These are phyloP conservation scores for Backusella australiensis DNA, from an alignment of 192 early-diverging fungal species.

Conservation along the genomic window DNA sequence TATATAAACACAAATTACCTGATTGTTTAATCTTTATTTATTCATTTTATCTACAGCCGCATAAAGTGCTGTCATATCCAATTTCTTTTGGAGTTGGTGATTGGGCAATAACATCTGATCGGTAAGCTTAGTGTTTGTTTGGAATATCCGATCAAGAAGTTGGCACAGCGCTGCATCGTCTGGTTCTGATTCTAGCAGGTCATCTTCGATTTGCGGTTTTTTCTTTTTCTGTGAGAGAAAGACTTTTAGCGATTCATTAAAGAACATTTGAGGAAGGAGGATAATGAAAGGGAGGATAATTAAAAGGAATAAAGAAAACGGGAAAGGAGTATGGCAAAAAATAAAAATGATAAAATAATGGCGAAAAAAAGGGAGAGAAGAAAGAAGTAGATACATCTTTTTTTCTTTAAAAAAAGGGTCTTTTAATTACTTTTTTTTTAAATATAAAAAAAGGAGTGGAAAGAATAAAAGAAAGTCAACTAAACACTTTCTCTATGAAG, in stretches of 20 bases:
- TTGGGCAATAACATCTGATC: background rate
- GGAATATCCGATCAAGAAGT: background rate
- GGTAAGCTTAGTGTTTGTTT: background rate
- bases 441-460: background rate
- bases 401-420: background rate
- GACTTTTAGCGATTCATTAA: background rate
- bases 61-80: background rate
- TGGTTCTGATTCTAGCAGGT: background rate
- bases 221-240: background rate
- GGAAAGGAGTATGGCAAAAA: too few species aligned
- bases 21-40: background rate
- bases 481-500: background rate
- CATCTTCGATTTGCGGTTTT: background rate
- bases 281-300: background rate
- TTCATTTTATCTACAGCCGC: background rate
- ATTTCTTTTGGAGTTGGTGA: background rate
- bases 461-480: background rate
- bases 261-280: background rate
- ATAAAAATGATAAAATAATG: too few species aligned
- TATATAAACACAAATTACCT: background rate
- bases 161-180: background rate
- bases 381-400: background rate
- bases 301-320: background rate
- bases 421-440: background rate
- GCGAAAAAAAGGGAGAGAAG: background rate